These are phyloP conservation scores for Colletotrichum paranaense DNA, from an alignment of 2,329 filamentous ascomycete species.

Conservation along the genomic window DNA sequence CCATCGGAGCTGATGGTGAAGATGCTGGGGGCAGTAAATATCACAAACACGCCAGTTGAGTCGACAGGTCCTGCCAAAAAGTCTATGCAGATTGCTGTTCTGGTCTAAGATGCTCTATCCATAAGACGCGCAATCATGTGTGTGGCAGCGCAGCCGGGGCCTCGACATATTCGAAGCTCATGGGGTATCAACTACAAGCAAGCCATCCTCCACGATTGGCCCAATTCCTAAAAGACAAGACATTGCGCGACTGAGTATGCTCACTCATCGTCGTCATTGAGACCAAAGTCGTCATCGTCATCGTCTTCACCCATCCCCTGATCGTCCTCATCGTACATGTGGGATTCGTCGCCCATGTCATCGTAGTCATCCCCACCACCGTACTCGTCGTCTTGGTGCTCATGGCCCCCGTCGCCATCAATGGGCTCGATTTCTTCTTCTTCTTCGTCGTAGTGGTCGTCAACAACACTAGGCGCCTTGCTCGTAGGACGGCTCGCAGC, in stretches of 20 bases:
- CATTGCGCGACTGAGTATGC: background rate
- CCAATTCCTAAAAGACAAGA: background rate
- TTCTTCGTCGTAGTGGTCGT: constrained; percentile 49
- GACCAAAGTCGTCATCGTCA: constrained; percentile 29
- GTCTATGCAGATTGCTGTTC: background rate
- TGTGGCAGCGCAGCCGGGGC: background rate
- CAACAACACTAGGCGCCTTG: constrained; percentile 48
- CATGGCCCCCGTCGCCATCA: constrained; percentile 38
- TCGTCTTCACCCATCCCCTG: constrained; percentile 30
- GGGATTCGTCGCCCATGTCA: constrained; percentile 43
- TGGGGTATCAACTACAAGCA: constrained; percentile 28
- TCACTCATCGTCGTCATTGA: constrained; percentile 32
- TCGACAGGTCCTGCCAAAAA: background rate
- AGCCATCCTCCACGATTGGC: background rate
- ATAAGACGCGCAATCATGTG: background rate
- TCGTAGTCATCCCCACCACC: constrained; percentile 48
- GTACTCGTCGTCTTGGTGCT: constrained; percentile 46
- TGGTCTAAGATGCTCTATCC: background rate
- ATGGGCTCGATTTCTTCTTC: constrained; percentile 47
- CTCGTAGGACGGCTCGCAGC: constrained; percentile 48
- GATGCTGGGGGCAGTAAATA: background rate
- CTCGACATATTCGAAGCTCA: background rate
- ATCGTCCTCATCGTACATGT: constrained; percentile 34
- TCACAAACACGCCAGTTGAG: background rate
- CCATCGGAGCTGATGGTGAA: background rate